Base-by-base conservation (phyloP, 2,329 filamentous ascomycete genomes). In the Chalaropsis ovoidea region DNA sequence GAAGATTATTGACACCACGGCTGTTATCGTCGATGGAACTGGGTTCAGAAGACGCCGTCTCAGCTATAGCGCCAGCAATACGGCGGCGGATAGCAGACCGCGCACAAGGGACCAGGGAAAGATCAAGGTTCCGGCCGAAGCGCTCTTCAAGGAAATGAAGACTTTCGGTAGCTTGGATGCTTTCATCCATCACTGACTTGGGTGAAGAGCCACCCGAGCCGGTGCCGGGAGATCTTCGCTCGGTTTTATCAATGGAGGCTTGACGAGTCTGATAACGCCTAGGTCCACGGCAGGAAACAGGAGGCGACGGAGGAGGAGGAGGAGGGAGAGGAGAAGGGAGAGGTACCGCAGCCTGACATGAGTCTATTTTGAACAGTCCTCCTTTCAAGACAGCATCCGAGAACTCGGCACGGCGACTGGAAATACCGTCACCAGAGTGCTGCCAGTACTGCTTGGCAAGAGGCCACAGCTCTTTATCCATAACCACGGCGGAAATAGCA, bases 381-480 rank as follows among this genome's bases (percentile, higher is more conserved):
- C 93, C 86, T 45, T 82, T 81, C 69, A 95, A 83, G 1, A 93
- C 81, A 52, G 82, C 79, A 68, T 91, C 85, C 72, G 89, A 96
- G 74, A 95, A 96, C 73, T 96, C 93, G 42, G 90, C 92, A 49
- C 91, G 84, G 62, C 94, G 86, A 73, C 92, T 96, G 0, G 92
- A 96, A 15, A 96, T 81, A 17, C 94, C 94, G 68, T 96, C 92
- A 22, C 94, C 94, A 0, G 89, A 88, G 74, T 99, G 94, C 74
- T 97, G 94, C 94, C 94, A 99, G 72, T 95, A 96, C 71, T 91
- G 84, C 75, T 96, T 97, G n/a, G 90, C 89, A 67, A 88, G 75
- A 3, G 83, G 76, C 70, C 87, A 92, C 19, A 84, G 76, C 13
- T 85, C 82, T 58, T 81, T 78, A 0, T 86, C 83, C 70, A 87